These are phyloP conservation scores for Acacia concinna DNA, from an alignment of 331 rosid genomes.

Conservation along the genomic window DNA sequence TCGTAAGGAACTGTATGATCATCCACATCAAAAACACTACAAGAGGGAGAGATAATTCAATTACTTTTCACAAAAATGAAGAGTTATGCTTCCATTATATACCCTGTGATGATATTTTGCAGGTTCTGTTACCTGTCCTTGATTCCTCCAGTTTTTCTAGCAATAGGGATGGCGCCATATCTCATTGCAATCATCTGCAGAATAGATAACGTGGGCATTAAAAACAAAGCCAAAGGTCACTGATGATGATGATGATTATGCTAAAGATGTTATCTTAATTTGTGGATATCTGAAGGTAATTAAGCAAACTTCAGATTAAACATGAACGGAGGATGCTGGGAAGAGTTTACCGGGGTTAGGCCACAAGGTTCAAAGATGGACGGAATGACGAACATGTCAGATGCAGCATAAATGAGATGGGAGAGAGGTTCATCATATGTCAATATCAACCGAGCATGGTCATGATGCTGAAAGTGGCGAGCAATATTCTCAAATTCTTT, in stretches of 20 bases:
- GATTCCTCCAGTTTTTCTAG: slow-evolving; percentile 87
- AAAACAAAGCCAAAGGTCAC: background rate
- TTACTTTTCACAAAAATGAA: slow-evolving; percentile 16
- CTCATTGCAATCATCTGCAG: slow-evolving; percentile 96
- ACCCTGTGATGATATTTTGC: background rate
- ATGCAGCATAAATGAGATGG: slow-evolving; percentile 78
- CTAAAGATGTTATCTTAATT: background rate
- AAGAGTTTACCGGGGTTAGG: slow-evolving; percentile 76
- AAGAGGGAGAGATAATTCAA: slow-evolving; percentile 27
- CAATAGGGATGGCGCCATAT: slow-evolving; percentile 88
- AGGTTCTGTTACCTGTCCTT: slow-evolving; percentile 72
- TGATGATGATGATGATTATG: background rate
- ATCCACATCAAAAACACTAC: slow-evolving; percentile 83
- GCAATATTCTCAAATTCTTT: slow-evolving; percentile 90
- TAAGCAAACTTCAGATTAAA: background rate
- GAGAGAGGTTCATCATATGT: slow-evolving; percentile 88
- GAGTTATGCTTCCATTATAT: slow-evolving; percentile 7
- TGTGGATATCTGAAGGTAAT: too few relatives aligned
- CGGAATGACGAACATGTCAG: slow-evolving; percentile 90
- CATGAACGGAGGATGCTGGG: background rate
- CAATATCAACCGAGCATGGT: slow-evolving; percentile 68
- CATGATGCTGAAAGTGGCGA: slow-evolving; percentile 64
- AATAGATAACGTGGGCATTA: background rate
- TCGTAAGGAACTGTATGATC: slow-evolving; percentile 66
- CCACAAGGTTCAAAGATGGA: slow-evolving; percentile 98